These are phyloP conservation scores for Xylariales sp. DNA, from an alignment of 2,329 filamentous ascomycete genomes.

Conservation along the genomic window DNA sequence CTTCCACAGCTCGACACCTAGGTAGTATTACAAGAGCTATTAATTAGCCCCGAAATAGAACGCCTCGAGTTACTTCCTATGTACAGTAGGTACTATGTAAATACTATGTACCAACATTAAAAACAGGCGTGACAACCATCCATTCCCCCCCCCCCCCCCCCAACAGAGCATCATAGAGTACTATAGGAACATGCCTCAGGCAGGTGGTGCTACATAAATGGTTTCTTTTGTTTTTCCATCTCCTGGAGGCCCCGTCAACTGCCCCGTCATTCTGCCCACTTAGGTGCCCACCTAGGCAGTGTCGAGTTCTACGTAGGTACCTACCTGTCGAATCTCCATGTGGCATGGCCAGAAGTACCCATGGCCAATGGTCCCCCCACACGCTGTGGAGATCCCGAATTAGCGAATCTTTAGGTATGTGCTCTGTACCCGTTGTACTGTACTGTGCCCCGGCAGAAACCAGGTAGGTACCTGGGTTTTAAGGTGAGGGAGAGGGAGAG, in stretches of 20 bases:
- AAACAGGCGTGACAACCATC: constrained; percentile 14
- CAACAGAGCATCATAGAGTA: background rate
- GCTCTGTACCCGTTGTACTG: constrained; percentile 11
- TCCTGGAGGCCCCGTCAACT: constrained; percentile 19
- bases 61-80: background rate
- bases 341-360: constrained; percentile 7
- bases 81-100: background rate
- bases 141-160: background rate
- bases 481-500: background rate
- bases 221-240: constrained; percentile 39
- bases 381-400: constrained; percentile 42
- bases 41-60: constrained; percentile 8
- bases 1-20: constrained; percentile 6
- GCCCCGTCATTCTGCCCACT: constrained; percentile 12
- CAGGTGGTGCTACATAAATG: constrained; percentile 19
- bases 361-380: constrained; percentile 44
- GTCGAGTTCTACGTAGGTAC: constrained; percentile 26
- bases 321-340: constrained; percentile 20
- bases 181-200: background rate
- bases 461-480: constrained; percentile 3
- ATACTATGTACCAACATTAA: background rate
- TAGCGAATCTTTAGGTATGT: constrained; percentile 29
- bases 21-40: background rate
- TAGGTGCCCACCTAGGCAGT: constrained; percentile 27
- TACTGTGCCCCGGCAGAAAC: background rate